These are phyloP conservation scores for Colletotrichum eremochloae DNA, from an alignment of 2,329 filamentous ascomycete species.

Conservation along the genomic window DNA sequence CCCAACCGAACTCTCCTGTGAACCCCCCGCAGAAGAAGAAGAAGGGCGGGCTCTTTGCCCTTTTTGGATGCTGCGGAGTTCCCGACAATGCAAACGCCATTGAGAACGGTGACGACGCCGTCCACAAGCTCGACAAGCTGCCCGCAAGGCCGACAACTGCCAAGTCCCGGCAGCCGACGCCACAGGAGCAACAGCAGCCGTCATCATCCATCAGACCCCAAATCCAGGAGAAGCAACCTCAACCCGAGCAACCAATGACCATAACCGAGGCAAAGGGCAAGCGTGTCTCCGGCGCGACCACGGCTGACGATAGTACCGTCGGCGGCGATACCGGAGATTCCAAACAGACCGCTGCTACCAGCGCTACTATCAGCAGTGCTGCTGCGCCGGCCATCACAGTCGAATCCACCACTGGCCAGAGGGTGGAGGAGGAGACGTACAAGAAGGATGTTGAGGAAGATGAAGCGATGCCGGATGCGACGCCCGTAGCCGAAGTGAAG, in stretches of 20 bases:
- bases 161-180: slow-evolving; percentile 66
- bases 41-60: slow-evolving; percentile 67
- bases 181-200: slow-evolving; percentile 61
- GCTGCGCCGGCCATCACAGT: slow-evolving; percentile 59
- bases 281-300: slow-evolving; percentile 60
- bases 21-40: slow-evolving; percentile 67
- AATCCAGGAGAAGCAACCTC: slow-evolving; percentile 64
- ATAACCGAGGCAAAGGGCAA: slow-evolving; percentile 57
- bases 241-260: slow-evolving; percentile 51
- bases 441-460: slow-evolving; percentile 69
- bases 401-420: slow-evolving; percentile 41
- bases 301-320: slow-evolving; percentile 60
- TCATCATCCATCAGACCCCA: slow-evolving; percentile 56
- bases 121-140: slow-evolving; percentile 71
- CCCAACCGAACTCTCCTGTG: slow-evolving; percentile 66
- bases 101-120: slow-evolving; percentile 65
- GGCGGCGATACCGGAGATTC: slow-evolving; percentile 61
- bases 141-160: slow-evolving; percentile 67
- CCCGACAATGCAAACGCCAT: slow-evolving; percentile 70
- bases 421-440: slow-evolving; percentile 46
- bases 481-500: slow-evolving; percentile 63
- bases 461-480: slow-evolving; percentile 75
- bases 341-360: slow-evolving; percentile 56
- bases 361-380: slow-evolving; percentile 48
- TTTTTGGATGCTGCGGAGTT: slow-evolving; percentile 76